Evolutionary conservation across 192 early-diverging fungal species (phyloP).

Genomic region (Podochytrium sp.): DNA sequence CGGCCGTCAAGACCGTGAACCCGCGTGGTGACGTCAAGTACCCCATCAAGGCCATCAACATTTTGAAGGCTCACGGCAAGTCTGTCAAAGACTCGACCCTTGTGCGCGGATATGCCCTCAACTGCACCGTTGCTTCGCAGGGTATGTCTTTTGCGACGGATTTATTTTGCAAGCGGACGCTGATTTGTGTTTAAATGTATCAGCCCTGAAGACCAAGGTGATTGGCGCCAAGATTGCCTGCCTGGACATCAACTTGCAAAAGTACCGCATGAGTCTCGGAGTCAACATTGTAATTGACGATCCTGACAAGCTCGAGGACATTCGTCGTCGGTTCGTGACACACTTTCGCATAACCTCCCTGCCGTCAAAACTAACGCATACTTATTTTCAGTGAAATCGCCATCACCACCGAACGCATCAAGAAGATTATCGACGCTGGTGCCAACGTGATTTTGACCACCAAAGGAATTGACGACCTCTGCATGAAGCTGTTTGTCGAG

Average conservation of each 20-base stretch:
- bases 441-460: conserved; percentile 98
- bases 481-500: conserved; percentile 97
- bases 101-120: conserved; percentile 94
- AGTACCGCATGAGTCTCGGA: conserved; percentile 96
- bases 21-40: conserved; percentile 86
- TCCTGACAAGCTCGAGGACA: conserved; percentile 96
- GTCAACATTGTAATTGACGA: conserved; percentile 99
- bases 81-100: conserved; percentile 84
- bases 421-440: conserved; percentile 93
- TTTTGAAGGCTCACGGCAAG: conserved; percentile 97
- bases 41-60: conserved; percentile 96
- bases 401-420: conserved; percentile 93
- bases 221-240: conserved; percentile 93
- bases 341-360: not conserved
- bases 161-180: conserved; percentile 28
- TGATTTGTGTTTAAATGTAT: conserved; percentile 7
- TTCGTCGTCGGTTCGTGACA: conserved; percentile 71
- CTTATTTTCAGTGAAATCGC: conserved; percentile 78
- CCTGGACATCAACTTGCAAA: conserved; percentile 98
- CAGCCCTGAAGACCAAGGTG: conserved; percentile 86
- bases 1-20: conserved; percentile 87
- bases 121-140: conserved; percentile 96
- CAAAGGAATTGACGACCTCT: conserved; percentile 98
- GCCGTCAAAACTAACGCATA: not conserved
- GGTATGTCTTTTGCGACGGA: conserved; percentile 39